Evolutionary conservation across 2,329 filamentous ascomycete genomes (phyloP).

Genomic region (Microsporum canis): DNA sequence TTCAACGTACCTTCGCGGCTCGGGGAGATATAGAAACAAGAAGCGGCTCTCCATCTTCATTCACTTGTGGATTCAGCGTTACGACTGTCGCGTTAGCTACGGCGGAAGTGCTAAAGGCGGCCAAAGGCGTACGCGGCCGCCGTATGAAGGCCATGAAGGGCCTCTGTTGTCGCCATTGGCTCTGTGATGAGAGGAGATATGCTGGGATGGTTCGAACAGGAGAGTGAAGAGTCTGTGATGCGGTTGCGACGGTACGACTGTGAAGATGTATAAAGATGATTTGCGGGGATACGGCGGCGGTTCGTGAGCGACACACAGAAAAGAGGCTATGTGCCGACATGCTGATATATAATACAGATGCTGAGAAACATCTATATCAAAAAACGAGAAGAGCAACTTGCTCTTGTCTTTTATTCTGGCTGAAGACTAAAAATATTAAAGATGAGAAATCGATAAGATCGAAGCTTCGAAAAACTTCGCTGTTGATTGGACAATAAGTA

Average conservation of each 20-base stretch:
- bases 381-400: neutral
- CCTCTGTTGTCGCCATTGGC: neutral
- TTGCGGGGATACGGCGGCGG: slow-evolving; percentile 17
- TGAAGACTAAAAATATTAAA: neutral
- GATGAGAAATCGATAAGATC: neutral
- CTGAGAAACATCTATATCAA: neutral
- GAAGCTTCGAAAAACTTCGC: neutral
- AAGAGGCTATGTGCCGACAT: slow-evolving; percentile 25
- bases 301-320: slow-evolving; percentile 17
- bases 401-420: neutral
- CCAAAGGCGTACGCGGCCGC: neutral
- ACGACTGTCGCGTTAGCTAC: slow-evolving; percentile 33
- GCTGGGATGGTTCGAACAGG: slow-evolving; percentile 6
- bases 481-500: neutral
- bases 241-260: slow-evolving; percentile 17
- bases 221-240: slow-evolving; percentile 16
- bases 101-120: slow-evolving; percentile 27
- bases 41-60: slow-evolving; percentile 79
- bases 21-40: slow-evolving; percentile 70
- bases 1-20: slow-evolving; percentile 56
- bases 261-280: slow-evolving; percentile 7
- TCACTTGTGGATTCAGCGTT: slow-evolving; percentile 57
- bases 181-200: slow-evolving; percentile 13
- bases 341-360: neutral
- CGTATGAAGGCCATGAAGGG: neutral